Percentiles rank a stretch among this genome's conserved stretches.
Conservation (phyloP, 345 rosid genomes). For the Brassica incana region DNA sequence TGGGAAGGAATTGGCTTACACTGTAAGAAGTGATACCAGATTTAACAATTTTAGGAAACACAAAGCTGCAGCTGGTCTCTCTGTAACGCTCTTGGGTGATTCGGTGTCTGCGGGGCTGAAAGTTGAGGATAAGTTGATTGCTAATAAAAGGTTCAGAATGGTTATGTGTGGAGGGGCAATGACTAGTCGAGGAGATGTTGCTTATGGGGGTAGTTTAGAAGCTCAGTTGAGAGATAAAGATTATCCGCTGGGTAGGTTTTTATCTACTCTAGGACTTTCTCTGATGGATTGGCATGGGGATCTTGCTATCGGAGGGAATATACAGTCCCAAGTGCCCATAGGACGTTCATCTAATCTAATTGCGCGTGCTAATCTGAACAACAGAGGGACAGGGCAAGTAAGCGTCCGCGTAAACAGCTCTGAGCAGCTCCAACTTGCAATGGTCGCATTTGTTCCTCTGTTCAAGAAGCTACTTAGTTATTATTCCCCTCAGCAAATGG, state of each 20-base stretch:
- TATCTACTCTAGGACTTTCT: slow-evolving; percentile 80
- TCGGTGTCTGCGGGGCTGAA: slow-evolving; percentile 77
- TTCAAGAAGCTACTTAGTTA: slow-evolving; percentile 64
- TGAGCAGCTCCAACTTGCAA: slow-evolving; percentile 85
- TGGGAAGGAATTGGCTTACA: slow-evolving; percentile 89
- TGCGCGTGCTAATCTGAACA: slow-evolving; percentile 81
- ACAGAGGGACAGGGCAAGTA: slow-evolving; percentile 88
- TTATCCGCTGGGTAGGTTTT: slow-evolving; percentile 70
- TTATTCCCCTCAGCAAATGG: slow-evolving; percentile 48
- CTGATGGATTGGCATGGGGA: slow-evolving; percentile 99
- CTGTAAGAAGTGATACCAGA: slow-evolving; percentile 74
- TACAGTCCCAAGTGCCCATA: slow-evolving; percentile 81
- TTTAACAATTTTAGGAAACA: slow-evolving; percentile 68
- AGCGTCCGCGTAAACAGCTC: slow-evolving; percentile 78
- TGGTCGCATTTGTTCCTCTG: slow-evolving; percentile 69
- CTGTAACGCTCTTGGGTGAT: slow-evolving; percentile 75
- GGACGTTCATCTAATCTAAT: slow-evolving; percentile 76
- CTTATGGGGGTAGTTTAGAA: slow-evolving; percentile 93
- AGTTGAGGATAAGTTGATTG: slow-evolving; percentile 77
- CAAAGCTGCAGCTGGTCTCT: slow-evolving; percentile 85
- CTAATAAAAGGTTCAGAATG: slow-evolving; percentile 62
- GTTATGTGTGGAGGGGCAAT: slow-evolving; percentile 88
- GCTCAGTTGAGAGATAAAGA: slow-evolving; percentile 86
- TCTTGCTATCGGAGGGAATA: slow-evolving; percentile 85
- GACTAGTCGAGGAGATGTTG: slow-evolving; percentile 78